Base-by-base conservation (phyloP, 495 filamentous ascomycete species). In the Daldinia childiae region DNA sequence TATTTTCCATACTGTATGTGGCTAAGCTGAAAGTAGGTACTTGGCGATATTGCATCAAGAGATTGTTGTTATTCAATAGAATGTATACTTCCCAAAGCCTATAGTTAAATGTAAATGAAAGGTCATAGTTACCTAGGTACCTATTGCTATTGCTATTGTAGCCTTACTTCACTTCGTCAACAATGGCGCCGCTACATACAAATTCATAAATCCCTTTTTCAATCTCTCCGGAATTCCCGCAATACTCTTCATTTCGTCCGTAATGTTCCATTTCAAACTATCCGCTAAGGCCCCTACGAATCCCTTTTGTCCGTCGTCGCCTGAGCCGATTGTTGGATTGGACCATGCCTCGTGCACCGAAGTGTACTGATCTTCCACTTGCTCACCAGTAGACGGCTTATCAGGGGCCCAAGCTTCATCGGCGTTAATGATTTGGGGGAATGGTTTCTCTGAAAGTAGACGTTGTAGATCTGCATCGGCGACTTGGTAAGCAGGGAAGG, bases 171-270 rank as follows among this genome's bases (percentile, higher is more conserved):
- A 58, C 48, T 54, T 45, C 32, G 63, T 45, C 63, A 66, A 27
- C 63, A 66, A 66, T 52, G 63, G 63, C 34, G 63, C 63, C 54
- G 63, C 63, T 9, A 66, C 63, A 39, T 66, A 66, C 36, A 66
- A 48, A 15, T 66, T 39, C 36, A 58, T 58, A 50, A 66, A 66
- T 27, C 19, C 34, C 4, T 32, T 50, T 19, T 66, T 58, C 52
- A 66, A 27, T 24, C 54, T 60, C 58, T 60, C 58, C 58, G 58
- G 58, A 24, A 60, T 60, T 15, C 58, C 58, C 58, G 58, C 58
- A 6, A 58, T 58, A 24, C 36, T 43, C 51, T 58, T 58, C 36
- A 66, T 30, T 4, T 60, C 58, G n/a, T 48, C 39, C 6, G 41
- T 21, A 38, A 60, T 48, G n/a, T 26, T 27, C 43, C 43, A 48